These are phyloP conservation scores for Pleomassaria siparia DNA, from an alignment of 2,329 filamentous ascomycete genomes.

Conservation along the genomic window DNA sequence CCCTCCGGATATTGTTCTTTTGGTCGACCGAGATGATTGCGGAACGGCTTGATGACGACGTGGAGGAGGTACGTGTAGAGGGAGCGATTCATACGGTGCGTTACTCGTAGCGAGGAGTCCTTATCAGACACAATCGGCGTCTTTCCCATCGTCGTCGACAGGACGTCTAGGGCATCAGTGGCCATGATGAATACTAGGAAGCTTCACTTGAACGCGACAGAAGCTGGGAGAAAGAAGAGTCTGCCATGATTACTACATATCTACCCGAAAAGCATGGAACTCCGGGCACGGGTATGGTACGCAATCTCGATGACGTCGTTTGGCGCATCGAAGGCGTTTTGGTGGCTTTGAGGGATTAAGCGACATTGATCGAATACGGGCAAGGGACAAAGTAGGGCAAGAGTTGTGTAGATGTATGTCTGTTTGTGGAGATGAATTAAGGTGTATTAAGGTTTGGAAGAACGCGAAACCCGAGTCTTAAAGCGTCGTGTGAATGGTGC, in stretches of 20 bases:
- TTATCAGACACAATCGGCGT: conserved; percentile 1
- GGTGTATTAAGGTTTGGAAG: too few relatives aligned
- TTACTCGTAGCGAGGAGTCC: conserved; percentile 32
- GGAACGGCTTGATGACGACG: conserved; percentile 41
- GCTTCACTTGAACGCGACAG: background rate
- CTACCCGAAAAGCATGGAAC: too few relatives aligned
- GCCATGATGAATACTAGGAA: conserved; percentile 5
- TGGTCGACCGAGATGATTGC: conserved; percentile 35
- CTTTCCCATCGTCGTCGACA: conserved; percentile 10
- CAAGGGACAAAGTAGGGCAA: too few relatives aligned
- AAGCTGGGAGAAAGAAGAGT: background rate
- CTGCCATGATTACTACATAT: background rate
- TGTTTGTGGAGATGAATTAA: too few relatives aligned
- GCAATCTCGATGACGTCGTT: too few relatives aligned
- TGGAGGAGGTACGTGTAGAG: conserved; percentile 43
- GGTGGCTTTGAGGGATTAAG: too few relatives aligned
- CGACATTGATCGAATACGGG: too few relatives aligned
- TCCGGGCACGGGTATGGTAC: too few relatives aligned
- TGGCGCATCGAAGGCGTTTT: too few relatives aligned
- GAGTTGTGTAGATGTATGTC: too few relatives aligned
- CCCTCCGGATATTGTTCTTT: conserved; percentile 40
- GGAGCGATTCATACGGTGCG: conserved; percentile 43
- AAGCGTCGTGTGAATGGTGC: too few relatives aligned
- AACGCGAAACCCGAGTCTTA: too few relatives aligned
- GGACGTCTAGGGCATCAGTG: conserved; percentile 6